phyloP scores from a whole-genome alignment of 805 yeast genomes.

The Nematodospora valgi region DNA sequence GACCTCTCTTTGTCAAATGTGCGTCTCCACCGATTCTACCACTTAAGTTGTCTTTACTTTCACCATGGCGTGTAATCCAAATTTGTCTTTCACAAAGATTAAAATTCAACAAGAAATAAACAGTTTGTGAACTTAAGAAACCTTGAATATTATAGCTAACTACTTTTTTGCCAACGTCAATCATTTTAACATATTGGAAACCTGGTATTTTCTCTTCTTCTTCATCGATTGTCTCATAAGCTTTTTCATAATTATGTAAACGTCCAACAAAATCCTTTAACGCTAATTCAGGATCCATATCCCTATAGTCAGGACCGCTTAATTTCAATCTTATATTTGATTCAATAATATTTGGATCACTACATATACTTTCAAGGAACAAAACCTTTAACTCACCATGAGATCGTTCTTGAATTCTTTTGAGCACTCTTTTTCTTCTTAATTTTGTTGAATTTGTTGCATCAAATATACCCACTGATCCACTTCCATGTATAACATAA shows the following conservation, averaged over 20 bases:
- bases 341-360: constrained; percentile 74
- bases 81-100: constrained; percentile 86
- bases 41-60: constrained; percentile 74
- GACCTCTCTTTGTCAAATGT: constrained; percentile 72
- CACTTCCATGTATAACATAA: constrained; percentile 74
- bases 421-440: constrained; percentile 59
- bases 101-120: constrained; percentile 84
- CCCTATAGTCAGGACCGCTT: constrained; percentile 87
- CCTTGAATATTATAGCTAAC: constrained; percentile 87
- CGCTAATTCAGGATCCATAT: constrained; percentile 80
- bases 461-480: constrained; percentile 89
- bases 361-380: constrained; percentile 83
- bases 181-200: constrained; percentile 89
- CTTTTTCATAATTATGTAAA: constrained; percentile 77
- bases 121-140: constrained; percentile 88
- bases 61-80: constrained; percentile 96
- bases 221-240: constrained; percentile 87
- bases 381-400: constrained; percentile 70
- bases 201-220: constrained; percentile 64
- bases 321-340: constrained; percentile 80
- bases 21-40: constrained; percentile 96
- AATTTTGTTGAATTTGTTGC: constrained; percentile 74
- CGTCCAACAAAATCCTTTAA: constrained; percentile 79
- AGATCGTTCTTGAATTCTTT: constrained; percentile 52
- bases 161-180: constrained; percentile 91